Conservation (phyloP, 176 grass and related monocot species). For the Leersia perrieri region DNA sequence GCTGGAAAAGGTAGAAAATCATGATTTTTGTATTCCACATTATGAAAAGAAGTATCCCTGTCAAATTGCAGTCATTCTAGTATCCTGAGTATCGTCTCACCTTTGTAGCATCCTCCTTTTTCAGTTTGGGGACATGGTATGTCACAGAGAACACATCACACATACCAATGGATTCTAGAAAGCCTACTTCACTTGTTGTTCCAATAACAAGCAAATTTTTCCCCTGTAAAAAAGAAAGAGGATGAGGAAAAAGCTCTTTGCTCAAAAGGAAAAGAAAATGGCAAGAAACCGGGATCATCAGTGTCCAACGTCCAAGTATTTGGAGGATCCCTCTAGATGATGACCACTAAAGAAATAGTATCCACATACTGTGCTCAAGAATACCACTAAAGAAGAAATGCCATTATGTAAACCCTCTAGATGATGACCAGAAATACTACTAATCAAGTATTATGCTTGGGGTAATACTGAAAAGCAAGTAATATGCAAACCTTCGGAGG, state of each 20-base stretch:
- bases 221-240: constrained; percentile 38
- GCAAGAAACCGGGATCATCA: background rate
- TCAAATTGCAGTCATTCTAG: background rate
- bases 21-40: background rate
- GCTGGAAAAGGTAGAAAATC: background rate
- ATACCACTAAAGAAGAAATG: background rate
- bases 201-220: constrained; percentile 85
- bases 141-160: constrained; percentile 87
- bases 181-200: constrained; percentile 81
- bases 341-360: no score
- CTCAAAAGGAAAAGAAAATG: background rate
- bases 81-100: constrained; percentile 38
- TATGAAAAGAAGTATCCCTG: background rate
- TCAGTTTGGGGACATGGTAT: constrained; percentile 86
- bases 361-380: no score
- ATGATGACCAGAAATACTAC: background rate
- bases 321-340: no score
- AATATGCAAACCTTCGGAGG: constrained; percentile 68
- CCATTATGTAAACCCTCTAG: background rate
- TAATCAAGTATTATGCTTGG: background rate
- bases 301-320: background rate
- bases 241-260: constrained; percentile 3
- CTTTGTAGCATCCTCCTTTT: constrained; percentile 87
- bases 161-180: constrained; percentile 93
- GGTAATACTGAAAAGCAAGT: constrained; percentile 18